phyloP scores from a whole-genome alignment of 495 filamentous ascomycete genomes.

The Podospora anserina region DNA sequence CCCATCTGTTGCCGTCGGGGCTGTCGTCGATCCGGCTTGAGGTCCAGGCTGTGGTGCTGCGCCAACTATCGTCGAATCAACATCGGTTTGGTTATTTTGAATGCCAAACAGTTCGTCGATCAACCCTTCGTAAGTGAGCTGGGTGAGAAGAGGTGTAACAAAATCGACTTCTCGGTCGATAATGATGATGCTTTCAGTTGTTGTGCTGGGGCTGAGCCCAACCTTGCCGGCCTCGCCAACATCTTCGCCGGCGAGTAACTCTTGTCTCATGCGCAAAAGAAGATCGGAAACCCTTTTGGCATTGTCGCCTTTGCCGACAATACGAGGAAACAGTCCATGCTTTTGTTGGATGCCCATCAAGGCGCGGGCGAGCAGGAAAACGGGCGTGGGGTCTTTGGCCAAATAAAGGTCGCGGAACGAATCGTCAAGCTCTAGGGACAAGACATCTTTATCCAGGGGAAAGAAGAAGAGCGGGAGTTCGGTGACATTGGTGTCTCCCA shows the following conservation, averaged over 20 bases:
- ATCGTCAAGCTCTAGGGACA: conserved; percentile 86
- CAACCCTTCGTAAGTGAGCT: conserved; percentile 94
- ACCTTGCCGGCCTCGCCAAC: conserved; percentile 57
- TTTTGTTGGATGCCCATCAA: conserved; percentile 91
- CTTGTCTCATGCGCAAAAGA: conserved; percentile 87
- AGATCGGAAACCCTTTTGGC: conserved; percentile 85
- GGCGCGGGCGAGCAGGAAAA: conserved; percentile 85
- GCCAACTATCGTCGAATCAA: conserved; percentile 90
- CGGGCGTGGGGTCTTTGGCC: conserved; percentile 84
- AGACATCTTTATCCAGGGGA: conserved; percentile 82
- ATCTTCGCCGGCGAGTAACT: conserved; percentile 78
- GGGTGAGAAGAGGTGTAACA: conserved; percentile 84
- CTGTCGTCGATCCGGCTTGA: conserved; percentile 48
- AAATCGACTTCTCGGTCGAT: conserved; percentile 95
- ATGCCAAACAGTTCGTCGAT: conserved; percentile 95
- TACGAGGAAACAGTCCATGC: conserved; percentile 90
- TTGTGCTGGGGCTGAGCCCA: conserved; percentile 79
- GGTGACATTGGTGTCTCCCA: conserved; percentile 84
- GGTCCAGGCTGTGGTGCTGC: conserved; percentile 55
- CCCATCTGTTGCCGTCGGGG: conserved; percentile 27
- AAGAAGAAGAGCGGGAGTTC: conserved; percentile 87
- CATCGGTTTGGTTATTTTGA: conserved; percentile 80
- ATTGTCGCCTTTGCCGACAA: conserved; percentile 94
- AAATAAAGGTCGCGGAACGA: conserved; percentile 85
- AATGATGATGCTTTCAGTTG: conserved; percentile 85